Evolutionary conservation across 768 basidiomycete genomes (phyloP), one percentile per base, ranked within the genome.

Genomic region (Panus rudis): DNA sequence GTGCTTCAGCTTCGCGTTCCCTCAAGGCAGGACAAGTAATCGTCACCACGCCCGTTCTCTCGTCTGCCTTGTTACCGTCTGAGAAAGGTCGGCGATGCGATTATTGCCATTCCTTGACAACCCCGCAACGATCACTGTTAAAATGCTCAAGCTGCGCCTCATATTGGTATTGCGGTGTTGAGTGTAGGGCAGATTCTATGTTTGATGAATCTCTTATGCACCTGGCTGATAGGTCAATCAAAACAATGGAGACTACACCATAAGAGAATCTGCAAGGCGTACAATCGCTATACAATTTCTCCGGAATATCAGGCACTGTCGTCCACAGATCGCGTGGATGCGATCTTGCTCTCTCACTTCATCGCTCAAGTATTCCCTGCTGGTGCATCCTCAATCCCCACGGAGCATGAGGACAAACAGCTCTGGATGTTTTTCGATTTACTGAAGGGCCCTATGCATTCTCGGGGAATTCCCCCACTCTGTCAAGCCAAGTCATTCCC

Each of bases 31-130:
- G 84, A n/a, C 62, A 71, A 1, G 46, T 61, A 7, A 62, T 89
- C 43, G 49, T 83, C 14, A 59, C 70, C 2, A 64, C 66, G 5
- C 54, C 61, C 1, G 63, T 76, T 1, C 63, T 83, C 19, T 54
- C 71, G 8, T 70, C 68, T 17, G 61, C 70, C 17, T 64, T 88
- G 5, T 63, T 83, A 3, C 67, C 68, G 0, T 52, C 58, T 10
- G 75, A 81, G 60, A 85, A 86, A 51, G 73, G 80, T 12, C 65
- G 56, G 16, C 66, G 86, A 48, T 90, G 87, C 51, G 85, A 90
- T 55, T 56, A 61, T 21, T 89, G 85, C 53, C 72, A 79, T 50
- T 61, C 63, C 3, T 41, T 59, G 4, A 52, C 64, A 3, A 48
- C 58, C 16, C 56, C 62, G 27, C 46, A 40, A 14, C 48, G 50